phyloP scores from a whole-genome alignment of 208 protist species.

The Leishmania turanica region DNA sequence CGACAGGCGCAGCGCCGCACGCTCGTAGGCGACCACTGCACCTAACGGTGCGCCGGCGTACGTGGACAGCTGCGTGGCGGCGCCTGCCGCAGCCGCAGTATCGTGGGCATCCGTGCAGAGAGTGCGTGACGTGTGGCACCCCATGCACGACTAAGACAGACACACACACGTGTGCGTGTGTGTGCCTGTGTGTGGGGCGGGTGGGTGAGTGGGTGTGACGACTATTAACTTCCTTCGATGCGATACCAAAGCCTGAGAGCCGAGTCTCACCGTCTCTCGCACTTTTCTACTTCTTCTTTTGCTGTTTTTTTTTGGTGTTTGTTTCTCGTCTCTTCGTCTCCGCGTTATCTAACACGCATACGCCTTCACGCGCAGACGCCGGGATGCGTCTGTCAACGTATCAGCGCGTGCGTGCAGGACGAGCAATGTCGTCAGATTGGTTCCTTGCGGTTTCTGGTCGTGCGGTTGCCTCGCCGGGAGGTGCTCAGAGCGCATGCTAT shows the following conservation, averaged over 20 bases:
- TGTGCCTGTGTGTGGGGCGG: neutral
- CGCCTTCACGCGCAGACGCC: too few relatives aligned
- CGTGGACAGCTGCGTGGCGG: constrained; percentile 10
- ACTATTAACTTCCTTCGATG: too few relatives aligned
- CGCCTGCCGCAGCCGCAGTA: constrained; percentile 13
- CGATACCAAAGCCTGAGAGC: too few relatives aligned
- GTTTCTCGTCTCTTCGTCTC: too few relatives aligned
- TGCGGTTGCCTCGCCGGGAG: too few relatives aligned
- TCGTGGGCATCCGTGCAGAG: constrained; percentile 14
- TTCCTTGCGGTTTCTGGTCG: too few relatives aligned
- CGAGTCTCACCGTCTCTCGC: too few relatives aligned
- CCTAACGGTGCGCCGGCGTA: constrained; percentile 44
- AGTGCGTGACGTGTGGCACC: neutral
- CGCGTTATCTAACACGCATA: neutral
- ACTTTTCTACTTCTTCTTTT: too few relatives aligned
- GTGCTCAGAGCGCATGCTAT: too few relatives aligned
- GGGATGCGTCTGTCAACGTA: neutral
- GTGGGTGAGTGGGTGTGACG: neutral
- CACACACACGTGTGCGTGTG: neutral
- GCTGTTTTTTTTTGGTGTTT: too few relatives aligned
- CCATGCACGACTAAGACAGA: constrained; percentile 13
- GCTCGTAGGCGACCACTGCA: constrained; percentile 48
- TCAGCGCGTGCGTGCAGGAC: too few relatives aligned
- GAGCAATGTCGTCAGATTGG: too few relatives aligned
- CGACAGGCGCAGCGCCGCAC: constrained; percentile 28